These are phyloP conservation scores for Xylariaceae sp. DNA, from an alignment of 2,329 filamentous ascomycete genomes.

Conservation along the genomic window DNA sequence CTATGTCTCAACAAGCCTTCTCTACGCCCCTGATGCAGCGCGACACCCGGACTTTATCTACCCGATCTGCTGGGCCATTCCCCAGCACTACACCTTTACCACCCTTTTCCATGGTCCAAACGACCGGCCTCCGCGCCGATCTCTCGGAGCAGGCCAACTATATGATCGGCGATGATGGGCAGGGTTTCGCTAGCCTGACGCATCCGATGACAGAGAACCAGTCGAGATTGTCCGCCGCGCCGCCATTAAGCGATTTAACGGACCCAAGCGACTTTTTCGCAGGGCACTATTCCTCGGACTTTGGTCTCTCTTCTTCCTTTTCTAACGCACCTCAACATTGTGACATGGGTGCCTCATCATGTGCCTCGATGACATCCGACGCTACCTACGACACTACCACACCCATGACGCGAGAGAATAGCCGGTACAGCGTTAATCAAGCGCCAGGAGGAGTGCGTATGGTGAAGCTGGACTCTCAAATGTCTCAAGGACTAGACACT, in stretches of 20 bases:
- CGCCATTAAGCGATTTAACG: conserved; percentile 34
- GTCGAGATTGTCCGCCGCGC: conserved; percentile 34
- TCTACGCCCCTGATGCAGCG: conserved; percentile 40
- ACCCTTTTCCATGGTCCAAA: conserved; percentile 30
- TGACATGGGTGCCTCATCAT: conserved; percentile 29
- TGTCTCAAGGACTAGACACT: conserved; percentile 22
- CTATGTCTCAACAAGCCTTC: conserved; percentile 33
- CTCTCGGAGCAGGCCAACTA: conserved; percentile 27
- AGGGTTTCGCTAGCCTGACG: conserved; percentile 24
- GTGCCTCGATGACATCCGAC: conserved; percentile 34
- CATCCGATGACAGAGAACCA: conserved; percentile 26
- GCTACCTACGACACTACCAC: conserved; percentile 30
- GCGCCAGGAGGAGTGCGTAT: conserved; percentile 29
- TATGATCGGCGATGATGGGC: conserved; percentile 30
- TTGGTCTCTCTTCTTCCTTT: conserved; percentile 14
- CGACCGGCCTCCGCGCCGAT: conserved; percentile 14
- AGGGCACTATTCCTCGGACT: conserved; percentile 17
- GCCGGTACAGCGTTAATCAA: conserved; percentile 30
- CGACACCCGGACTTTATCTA: conserved; percentile 39
- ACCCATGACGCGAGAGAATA: conserved; percentile 32
- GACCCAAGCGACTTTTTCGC: conserved; percentile 38
- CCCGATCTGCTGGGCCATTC: conserved; percentile 37
- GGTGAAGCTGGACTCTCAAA: conserved; percentile 32
- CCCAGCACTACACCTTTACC: conserved; percentile 34
- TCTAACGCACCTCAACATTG: conserved; percentile 17